Percentiles rank a stretch among this genome's conserved stretches.
These are phyloP conservation scores for Lactarius sp. DNA, from an alignment of 768 basidiomycete species.

Conservation along the genomic window DNA sequence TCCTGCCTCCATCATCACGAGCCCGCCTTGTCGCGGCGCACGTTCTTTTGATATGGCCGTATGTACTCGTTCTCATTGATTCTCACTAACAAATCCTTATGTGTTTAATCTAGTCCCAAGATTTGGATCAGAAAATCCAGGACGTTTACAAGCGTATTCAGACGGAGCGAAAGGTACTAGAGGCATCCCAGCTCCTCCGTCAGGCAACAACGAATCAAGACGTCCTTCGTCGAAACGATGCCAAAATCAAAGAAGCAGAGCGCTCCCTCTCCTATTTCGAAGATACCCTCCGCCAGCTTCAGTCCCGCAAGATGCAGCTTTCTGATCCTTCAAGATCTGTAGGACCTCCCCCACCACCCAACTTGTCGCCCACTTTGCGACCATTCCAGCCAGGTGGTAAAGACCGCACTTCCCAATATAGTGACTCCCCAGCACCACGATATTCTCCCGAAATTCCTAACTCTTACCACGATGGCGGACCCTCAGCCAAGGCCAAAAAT, in stretches of 20 bases:
- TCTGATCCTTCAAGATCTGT: conserved; percentile 50
- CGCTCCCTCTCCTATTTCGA: conserved; percentile 84
- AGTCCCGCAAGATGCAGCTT: conserved; percentile 65
- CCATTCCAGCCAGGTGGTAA: conserved; percentile 13
- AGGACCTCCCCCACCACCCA: conserved; percentile 14
- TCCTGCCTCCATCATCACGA: conserved; percentile 8
- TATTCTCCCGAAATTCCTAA: conserved; percentile 29
- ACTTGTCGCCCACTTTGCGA: conserved; percentile 13
- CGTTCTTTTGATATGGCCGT: conserved; percentile 16
- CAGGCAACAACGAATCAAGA: conserved; percentile 84
- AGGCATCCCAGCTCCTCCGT: conserved; percentile 72
- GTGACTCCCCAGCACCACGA: conserved; percentile 22
- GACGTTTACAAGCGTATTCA: conserved; percentile 86
- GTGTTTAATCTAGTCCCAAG: conserved; percentile 34
- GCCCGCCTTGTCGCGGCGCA: conserved; percentile 16
- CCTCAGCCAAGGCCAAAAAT: conserved; percentile 51
- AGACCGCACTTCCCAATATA: conserved; percentile 20
- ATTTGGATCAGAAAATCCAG: conserved; percentile 90
- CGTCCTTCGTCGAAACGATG: conserved; percentile 75
- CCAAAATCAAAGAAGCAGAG: conserved; percentile 83
- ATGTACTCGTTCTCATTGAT: not conserved
- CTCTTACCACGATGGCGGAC: conserved; percentile 37
- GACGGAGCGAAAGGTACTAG: conserved; percentile 89
- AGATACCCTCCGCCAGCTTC: conserved; percentile 76
- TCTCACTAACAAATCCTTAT: not conserved